These are phyloP conservation scores for Capsicum baccatum DNA, from an alignment of 257 asterid genomes.

Conservation along the genomic window DNA sequence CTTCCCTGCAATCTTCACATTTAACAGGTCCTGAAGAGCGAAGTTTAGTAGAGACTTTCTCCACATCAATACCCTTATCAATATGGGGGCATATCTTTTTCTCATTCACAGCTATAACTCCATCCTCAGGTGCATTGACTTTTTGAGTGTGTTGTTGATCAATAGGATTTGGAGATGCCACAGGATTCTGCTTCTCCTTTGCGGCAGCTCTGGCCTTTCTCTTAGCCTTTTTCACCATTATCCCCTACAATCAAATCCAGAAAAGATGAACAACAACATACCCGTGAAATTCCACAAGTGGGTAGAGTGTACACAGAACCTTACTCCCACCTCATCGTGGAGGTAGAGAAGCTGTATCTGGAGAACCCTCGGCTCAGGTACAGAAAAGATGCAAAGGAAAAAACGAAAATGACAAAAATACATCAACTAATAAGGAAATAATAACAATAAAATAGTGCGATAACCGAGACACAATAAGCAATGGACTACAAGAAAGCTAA, in stretches of 20 bases:
- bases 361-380: too few relatives aligned
- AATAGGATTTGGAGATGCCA: constrained; percentile 40
- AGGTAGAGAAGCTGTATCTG: too few relatives aligned
- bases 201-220: constrained; percentile 65
- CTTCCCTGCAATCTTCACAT: constrained; percentile 84
- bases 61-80: constrained; percentile 63
- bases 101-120: constrained; percentile 48
- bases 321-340: too few relatives aligned
- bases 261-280: constrained; percentile 6
- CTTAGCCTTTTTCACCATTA: constrained; percentile 83
- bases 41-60: constrained; percentile 60
- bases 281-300: too few relatives aligned
- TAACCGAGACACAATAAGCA: too few relatives aligned
- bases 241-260: constrained; percentile 47
- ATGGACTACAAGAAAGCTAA: too few relatives aligned
- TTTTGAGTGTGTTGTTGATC: constrained; percentile 35
- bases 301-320: too few relatives aligned
- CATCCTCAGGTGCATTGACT: constrained; percentile 47
- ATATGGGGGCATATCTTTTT: constrained; percentile 66
- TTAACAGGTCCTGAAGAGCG: constrained; percentile 46
- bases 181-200: constrained; percentile 58
- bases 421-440: too few relatives aligned
- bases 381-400: too few relatives aligned
- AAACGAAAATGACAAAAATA: too few relatives aligned
- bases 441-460: too few relatives aligned